These are phyloP conservation scores for Cystobasidium pallidum DNA, from an alignment of 1,284 basidiomycete species.

Conservation along the genomic window DNA sequence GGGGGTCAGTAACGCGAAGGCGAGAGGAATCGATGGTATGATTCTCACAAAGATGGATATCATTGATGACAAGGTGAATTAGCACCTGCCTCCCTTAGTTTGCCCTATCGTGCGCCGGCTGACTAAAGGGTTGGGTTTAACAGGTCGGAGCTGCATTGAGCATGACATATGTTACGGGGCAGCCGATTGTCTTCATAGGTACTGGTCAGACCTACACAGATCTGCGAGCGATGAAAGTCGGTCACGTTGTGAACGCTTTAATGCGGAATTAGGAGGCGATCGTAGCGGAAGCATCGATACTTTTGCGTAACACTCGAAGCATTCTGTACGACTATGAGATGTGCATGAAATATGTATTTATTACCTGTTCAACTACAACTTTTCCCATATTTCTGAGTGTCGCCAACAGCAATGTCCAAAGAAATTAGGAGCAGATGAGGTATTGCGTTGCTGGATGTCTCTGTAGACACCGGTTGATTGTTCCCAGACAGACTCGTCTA, in stretches of 20 bases:
- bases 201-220: conserved; percentile 98
- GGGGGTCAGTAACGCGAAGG: conserved; percentile 64
- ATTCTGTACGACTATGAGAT: not conserved
- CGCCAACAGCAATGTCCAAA: too few relatives aligned
- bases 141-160: conserved; percentile 92
- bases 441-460: too few relatives aligned
- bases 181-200: conserved; percentile 93
- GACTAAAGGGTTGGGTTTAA: not conserved
- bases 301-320: not conserved
- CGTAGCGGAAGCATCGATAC: not conserved
- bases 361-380: too few relatives aligned
- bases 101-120: not conserved
- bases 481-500: too few relatives aligned
- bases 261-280: conserved; percentile 55
- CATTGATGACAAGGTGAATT: conserved; percentile 79
- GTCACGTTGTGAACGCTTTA: conserved; percentile 90
- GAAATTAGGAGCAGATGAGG: too few relatives aligned
- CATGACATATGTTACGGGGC: conserved; percentile 96
- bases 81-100: not conserved
- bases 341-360: too few relatives aligned
- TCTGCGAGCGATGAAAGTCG: conserved; percentile 80
- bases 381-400: too few relatives aligned
- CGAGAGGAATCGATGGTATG: conserved; percentile 93
- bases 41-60: conserved; percentile 97
- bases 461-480: too few relatives aligned